Percentiles rank a stretch among this genome's conserved stretches.
phyloP scores from a whole-genome alignment of 1,284 basidiomycete species.

The Cystobasidium slooffiae region DNA sequence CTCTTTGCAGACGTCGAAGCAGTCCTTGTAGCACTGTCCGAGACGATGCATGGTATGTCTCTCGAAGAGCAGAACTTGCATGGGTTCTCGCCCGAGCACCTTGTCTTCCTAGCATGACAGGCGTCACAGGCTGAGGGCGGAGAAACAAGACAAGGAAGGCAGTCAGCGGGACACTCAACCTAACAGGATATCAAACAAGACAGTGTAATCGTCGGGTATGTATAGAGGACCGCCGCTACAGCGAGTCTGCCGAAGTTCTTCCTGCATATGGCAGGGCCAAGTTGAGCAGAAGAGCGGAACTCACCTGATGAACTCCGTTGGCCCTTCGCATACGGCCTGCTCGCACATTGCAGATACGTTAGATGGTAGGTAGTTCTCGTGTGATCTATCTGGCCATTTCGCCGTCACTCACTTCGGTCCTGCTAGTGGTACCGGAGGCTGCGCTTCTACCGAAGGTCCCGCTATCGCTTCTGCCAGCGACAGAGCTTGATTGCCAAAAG shows the following conservation, averaged over 20 bases:
- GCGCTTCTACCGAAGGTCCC: too few species aligned
- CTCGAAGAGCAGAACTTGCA: slow-evolving; percentile 25
- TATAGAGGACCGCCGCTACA: too few species aligned
- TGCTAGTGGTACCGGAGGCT: not conserved
- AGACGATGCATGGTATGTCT: slow-evolving; percentile 25
- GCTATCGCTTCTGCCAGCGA: too few species aligned
- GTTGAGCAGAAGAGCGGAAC: not conserved
- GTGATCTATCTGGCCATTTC: not conserved
- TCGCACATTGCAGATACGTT: not conserved
- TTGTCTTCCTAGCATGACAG: slow-evolving; percentile 32
- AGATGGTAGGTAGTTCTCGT: not conserved
- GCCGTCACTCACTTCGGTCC: not conserved
- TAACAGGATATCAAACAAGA: too few species aligned
- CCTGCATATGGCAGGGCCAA: not conserved
- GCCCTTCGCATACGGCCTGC: slow-evolving; percentile 33
- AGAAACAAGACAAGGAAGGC: not conserved
- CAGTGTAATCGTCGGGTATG: too few species aligned
- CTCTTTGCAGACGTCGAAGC: not conserved
- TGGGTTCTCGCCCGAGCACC: slow-evolving; percentile 27
- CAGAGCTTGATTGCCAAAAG: too few species aligned
- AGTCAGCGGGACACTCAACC: not conserved
- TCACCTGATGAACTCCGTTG: slow-evolving; percentile 18
- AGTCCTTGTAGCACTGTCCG: slow-evolving; percentile 25
- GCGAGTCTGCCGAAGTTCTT: not conserved
- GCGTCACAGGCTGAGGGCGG: slow-evolving; percentile 8